Evolutionary conservation across 805 yeast genomes (phyloP), one percentile per base, ranked within the genome.

Genomic region (Teunomyces gatunensis): DNA sequence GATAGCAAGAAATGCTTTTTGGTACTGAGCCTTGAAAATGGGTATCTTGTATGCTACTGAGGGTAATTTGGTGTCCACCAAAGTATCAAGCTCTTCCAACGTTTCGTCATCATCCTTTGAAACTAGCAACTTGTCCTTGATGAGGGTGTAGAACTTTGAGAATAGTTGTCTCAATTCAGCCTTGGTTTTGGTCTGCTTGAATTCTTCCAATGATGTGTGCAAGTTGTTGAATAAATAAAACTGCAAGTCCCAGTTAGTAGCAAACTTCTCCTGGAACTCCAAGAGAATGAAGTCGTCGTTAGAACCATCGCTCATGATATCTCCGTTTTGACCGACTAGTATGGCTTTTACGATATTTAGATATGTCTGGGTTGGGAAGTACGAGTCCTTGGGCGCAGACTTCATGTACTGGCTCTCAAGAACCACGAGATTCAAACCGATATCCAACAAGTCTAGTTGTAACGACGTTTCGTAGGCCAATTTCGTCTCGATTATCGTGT

Each of bases 171-270:
- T 33, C 39, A 55, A 51, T 36, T 58, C 52, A 1, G 53, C 46
- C 17, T 55, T 49, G 6, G 44, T 48, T 27, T 58, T 56, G 3
- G 42, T 34, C 6, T 44, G 46, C 30, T 63, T 58, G 48, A 61
- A 54, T 10, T 62, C 66, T 13, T 51, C 45, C 12, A 54, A 51
- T 2, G 57, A 47, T 3, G 61, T 59, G 32, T 49, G 54, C 18
- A 82, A 61, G 54, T 78, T 83, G 33, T 74, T 69, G 59, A 85
- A 81, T 54, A 88, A 84, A 59, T 84, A 87, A 60, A 73, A 89
- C 55, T 90, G 88, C 48, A 92, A 66, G 62, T 92, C 99, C 73
- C 87, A 87, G 63, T 78, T 80, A 54, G 74, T 74, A 27, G 59
- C 57, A 58, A 84, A 84, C 23, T 69, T 70, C 18, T 75, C 81